These are phyloP conservation scores for Immersiporthe knoxdaviesiana DNA, from an alignment of 2,329 filamentous ascomycete genomes.

Conservation along the genomic window DNA sequence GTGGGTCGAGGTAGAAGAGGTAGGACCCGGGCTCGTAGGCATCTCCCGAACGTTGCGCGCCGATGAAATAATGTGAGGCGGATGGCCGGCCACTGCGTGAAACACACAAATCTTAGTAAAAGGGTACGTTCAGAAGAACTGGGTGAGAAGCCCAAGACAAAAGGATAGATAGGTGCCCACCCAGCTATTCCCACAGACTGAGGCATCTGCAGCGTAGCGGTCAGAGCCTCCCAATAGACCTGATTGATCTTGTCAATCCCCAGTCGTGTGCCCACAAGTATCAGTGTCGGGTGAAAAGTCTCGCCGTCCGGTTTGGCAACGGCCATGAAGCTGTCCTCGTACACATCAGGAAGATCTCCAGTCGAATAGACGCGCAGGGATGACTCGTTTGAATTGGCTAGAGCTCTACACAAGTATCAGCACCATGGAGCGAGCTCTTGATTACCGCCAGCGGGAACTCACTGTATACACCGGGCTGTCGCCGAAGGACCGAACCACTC, in stretches of 20 bases:
- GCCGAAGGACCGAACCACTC: conserved; percentile 99
- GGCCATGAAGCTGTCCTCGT: conserved; percentile 83
- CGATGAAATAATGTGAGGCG: conserved; percentile 72
- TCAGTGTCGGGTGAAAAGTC: conserved; percentile 79
- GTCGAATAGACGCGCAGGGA: conserved; percentile 84
- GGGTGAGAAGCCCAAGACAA: background rate
- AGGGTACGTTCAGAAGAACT: background rate
- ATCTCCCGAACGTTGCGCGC: conserved; percentile 45
- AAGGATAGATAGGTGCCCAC: conserved; percentile 52
- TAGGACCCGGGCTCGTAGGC: conserved; percentile 58
- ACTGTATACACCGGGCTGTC: conserved; percentile 93
- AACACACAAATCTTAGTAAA: conserved; percentile 3
- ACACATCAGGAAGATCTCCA: conserved; percentile 88
- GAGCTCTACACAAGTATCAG: conserved; percentile 57
- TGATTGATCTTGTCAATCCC: conserved; percentile 94
- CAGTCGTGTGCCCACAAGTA: conserved; percentile 84
- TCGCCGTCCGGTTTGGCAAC: conserved; percentile 70
- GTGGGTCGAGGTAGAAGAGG: conserved; percentile 95
- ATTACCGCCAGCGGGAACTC: conserved; percentile 41
- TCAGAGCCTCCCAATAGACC: conserved; percentile 94
- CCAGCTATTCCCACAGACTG: conserved; percentile 97
- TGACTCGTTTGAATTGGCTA: conserved; percentile 68
- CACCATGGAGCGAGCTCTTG: background rate
- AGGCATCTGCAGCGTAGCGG: conserved; percentile 78
- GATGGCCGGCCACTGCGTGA: conserved; percentile 79